Conservation (phyloP, 2,329 filamentous ascomycete species). For the Didymella glomerata region DNA sequence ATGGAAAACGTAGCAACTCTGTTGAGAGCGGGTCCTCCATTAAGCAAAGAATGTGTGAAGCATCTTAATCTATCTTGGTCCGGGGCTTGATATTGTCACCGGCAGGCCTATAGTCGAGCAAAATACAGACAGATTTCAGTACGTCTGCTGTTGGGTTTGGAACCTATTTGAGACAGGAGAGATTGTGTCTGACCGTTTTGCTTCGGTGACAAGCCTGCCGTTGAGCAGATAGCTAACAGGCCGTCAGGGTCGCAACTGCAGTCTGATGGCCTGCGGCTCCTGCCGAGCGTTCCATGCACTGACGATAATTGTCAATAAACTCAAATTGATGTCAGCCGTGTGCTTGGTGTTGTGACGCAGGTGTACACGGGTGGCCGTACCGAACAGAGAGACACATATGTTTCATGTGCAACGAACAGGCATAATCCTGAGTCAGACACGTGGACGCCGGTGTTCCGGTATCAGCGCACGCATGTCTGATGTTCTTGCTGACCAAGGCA, state of each 20-base stretch:
- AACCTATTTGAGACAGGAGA: neutral
- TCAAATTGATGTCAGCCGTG: slow-evolving; percentile 9
- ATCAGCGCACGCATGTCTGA: slow-evolving; percentile 7
- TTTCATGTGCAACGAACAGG: slow-evolving; percentile 18
- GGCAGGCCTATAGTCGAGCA: neutral
- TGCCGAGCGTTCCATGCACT: slow-evolving; percentile 11
- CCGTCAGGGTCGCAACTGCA: neutral
- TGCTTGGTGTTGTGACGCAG: slow-evolving; percentile 12
- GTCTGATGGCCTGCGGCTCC: slow-evolving; percentile 12
- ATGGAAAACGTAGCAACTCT: neutral
- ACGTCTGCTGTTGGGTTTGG: neutral
- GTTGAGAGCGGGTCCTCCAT: neutral
- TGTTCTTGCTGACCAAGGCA: slow-evolving; percentile 4
- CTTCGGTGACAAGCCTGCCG: neutral
- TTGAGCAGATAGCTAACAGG: neutral
- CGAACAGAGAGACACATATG: slow-evolving; percentile 9
- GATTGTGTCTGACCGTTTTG: neutral
- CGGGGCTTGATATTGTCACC: neutral
- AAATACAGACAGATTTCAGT: neutral
- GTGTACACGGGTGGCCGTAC: slow-evolving; percentile 14
- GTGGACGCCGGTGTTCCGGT: slow-evolving; percentile 16
- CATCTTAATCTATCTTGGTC: neutral
- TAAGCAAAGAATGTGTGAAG: neutral
- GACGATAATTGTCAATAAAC: slow-evolving; percentile 16
- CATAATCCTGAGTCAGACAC: slow-evolving; percentile 22